Base-by-base conservation (phyloP, 1,284 basidiomycete species). In the Ganoderma multipileum region DNA sequence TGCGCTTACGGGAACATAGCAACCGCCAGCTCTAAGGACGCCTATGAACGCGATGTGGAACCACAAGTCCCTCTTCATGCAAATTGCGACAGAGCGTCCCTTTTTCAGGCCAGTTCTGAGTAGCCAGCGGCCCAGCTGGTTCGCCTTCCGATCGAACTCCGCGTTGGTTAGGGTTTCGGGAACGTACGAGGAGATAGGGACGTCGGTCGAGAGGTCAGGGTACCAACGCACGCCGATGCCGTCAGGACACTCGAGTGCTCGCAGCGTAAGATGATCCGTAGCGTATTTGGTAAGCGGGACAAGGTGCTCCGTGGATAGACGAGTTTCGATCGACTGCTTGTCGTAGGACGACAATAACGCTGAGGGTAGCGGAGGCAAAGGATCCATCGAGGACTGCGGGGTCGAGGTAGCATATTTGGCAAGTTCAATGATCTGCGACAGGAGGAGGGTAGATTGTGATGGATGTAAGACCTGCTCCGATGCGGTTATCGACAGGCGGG, bases 1-100 rank as follows among this genome's bases (percentile, higher is more conserved):
- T 42, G n/a, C 3, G 63, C 70, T 57, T 61, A 87, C 86, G 33
- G 86, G 85, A 61, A 87, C 86, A 74, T 88, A 88, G 64, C 86
- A 87, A 47, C 82, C 86, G 47, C 87, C 86, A 42, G 85, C 83
- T 60, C 83, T 84, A 68, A 86, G 79, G 42, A 87, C 81, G 11
- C 83, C 86, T 58, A 86, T 79, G 68, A 86, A 79, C 11, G 82
- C 80, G 28, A 83, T 74, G 60, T 87, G 83, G 70, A 85, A 88
- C 63, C 79, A 69, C 28, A 83, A 71, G 60, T 85, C 79, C 23
- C 86, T 81, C 62, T 81, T 74, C 78, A 85, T 82, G 68, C 84
- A 87, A 60, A 88, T 77, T n/a, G 84, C 84, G 3, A 87, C 83
- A 16, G 82, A 81, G 59, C 84, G 83, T 67, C 84, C 84, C 16